Evolutionary conservation across 208 protist species (phyloP).

Genomic region (Jaenimonas drosophilae): DNA sequence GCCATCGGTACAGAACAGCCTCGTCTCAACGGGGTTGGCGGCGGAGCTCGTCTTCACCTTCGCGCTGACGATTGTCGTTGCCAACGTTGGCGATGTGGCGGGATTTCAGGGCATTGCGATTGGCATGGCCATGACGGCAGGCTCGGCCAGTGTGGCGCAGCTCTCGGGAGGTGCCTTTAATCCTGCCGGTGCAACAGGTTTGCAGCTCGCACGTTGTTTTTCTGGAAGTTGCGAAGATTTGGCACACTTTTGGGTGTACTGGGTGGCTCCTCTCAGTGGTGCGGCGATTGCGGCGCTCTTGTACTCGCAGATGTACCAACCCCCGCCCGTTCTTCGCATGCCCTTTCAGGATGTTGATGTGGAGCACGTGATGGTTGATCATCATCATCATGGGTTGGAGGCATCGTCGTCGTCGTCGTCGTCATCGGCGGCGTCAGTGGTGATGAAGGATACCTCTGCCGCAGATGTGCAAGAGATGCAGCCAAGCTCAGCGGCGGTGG

Average conservation of each 20-base stretch:
- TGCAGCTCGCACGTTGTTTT: constrained; percentile 68
- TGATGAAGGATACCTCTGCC: too few species aligned
- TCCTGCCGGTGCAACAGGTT: constrained; percentile 66
- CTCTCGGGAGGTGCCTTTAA: constrained; percentile 80
- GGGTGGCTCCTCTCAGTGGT: constrained; percentile 63
- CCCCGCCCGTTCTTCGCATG: too few species aligned
- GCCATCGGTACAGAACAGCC: constrained; percentile 33
- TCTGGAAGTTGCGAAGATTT: constrained; percentile 53
- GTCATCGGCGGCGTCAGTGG: too few species aligned
- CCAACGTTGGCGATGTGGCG: constrained; percentile 62
- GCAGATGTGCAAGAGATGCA: too few species aligned
- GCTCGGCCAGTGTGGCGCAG: constrained; percentile 43
- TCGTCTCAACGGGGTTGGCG: constrained; percentile 64
- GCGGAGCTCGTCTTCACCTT: constrained; percentile 81
- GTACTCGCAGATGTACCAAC: constrained; percentile 67
- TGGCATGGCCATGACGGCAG: constrained; percentile 65
- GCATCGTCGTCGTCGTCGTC: too few species aligned
- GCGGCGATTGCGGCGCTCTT: constrained; percentile 42
- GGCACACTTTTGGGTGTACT: constrained; percentile 73
- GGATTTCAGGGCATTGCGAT: constrained; percentile 80
- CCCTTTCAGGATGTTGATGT: too few species aligned
- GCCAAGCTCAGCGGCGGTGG: too few species aligned
- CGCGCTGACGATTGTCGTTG: constrained; percentile 56
- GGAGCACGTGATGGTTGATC: too few species aligned
- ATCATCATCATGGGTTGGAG: too few species aligned